Conservation (phyloP, 306 rosid species). For the Oxytropis ochrocephala region DNA sequence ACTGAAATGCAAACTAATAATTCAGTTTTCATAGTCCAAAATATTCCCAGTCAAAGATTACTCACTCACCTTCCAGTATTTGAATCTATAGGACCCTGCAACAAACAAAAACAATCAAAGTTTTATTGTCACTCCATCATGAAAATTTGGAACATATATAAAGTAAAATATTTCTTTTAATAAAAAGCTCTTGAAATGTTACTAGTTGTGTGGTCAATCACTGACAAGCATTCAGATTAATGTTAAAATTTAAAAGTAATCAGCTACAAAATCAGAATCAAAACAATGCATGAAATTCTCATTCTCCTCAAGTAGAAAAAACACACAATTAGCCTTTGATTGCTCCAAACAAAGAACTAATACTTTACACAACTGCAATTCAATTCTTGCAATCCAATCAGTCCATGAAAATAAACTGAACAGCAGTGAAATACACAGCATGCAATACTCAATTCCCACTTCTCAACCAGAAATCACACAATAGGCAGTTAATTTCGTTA, state of each 20-base stretch:
- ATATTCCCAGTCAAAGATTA: not conserved
- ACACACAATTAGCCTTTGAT: not conserved
- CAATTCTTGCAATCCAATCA: not conserved
- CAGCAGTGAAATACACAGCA: not conserved
- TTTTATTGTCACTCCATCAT: not conserved
- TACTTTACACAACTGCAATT: not conserved
- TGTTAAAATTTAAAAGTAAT: too few relatives aligned
- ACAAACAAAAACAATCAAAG: conserved; percentile 14
- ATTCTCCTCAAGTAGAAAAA: not conserved
- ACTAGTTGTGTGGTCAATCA: not conserved
- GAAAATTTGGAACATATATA: not conserved
- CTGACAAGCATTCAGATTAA: not conserved
- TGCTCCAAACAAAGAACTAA: conserved; percentile 1
- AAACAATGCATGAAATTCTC: not conserved
- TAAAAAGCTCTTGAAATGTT: not conserved
- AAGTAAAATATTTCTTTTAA: not conserved
- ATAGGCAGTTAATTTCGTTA: not conserved
- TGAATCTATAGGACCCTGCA: conserved; percentile 29
- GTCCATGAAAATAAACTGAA: not conserved
- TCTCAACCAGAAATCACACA: not conserved
- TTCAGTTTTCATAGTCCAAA: not conserved
- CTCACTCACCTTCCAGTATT: conserved; percentile 28
- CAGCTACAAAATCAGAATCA: not conserved
- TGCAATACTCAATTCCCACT: not conserved
- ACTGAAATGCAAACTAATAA: not conserved